These are phyloP conservation scores for Emericellopsis cladophorae DNA, from an alignment of 2,329 filamentous ascomycete species.

Conservation along the genomic window DNA sequence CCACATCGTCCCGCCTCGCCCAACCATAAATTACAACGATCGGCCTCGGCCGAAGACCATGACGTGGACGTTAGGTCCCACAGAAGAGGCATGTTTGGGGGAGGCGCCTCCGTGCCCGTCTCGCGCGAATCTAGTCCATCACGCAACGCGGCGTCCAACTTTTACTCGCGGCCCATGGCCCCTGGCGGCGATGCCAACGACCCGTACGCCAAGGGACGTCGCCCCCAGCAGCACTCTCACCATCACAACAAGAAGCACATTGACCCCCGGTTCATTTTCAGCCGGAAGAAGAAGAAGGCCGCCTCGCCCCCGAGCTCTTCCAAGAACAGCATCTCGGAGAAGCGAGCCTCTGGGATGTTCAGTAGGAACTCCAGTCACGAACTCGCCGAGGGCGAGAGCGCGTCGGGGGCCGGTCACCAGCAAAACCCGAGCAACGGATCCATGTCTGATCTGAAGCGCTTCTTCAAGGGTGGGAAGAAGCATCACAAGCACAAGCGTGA, in stretches of 20 bases:
- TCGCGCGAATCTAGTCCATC: constrained; percentile 55
- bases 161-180: constrained; percentile 63
- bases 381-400: background rate
- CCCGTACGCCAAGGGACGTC: constrained; percentile 73
- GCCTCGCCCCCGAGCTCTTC: constrained; percentile 43
- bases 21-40: constrained; percentile 17
- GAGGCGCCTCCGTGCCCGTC: constrained; percentile 36
- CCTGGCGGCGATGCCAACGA: constrained; percentile 72
- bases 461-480: constrained; percentile 70
- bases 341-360: constrained; percentile 33
- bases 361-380: constrained; percentile 10
- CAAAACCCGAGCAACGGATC: constrained; percentile 47
- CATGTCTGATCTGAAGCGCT: constrained; percentile 93
- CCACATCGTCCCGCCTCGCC: constrained; percentile 29
- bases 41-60: constrained; percentile 24
- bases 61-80: constrained; percentile 24
- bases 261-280: constrained; percentile 77
- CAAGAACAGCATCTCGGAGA: constrained; percentile 39
- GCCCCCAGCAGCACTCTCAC: constrained; percentile 50
- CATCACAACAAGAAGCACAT: constrained; percentile 35
- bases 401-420: constrained; percentile 6
- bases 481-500: constrained; percentile 59
- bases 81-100: constrained; percentile 41
- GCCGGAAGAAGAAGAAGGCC: constrained; percentile 53
- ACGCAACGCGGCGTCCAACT: constrained; percentile 46